Evolutionary conservation across 2,329 filamentous ascomycete genomes (phyloP), one percentile per base, ranked within the genome.

Genomic region (Emergomyces africanus): DNA sequence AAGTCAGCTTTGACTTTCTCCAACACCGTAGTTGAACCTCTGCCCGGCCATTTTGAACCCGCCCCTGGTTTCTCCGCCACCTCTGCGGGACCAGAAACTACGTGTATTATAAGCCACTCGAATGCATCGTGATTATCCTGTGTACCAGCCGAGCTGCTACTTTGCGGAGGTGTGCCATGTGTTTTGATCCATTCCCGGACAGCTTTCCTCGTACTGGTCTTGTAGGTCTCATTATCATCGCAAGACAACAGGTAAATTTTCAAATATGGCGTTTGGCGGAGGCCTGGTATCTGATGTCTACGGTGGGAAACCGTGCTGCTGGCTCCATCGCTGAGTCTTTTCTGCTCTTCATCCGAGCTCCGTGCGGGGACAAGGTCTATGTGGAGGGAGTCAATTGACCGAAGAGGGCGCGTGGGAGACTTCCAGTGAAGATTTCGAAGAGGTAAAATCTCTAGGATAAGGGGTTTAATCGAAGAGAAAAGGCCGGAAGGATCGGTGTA

Each of bases 391-490:
- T 90, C 87, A 71, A 99, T 99, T 15, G 94, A 96, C 64, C 94
- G 87, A 41, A 97, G 77, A 2, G 94, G 94, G 0, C 94, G 87
- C 33, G 87, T 87, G 62, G 95, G 89, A 15, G 94, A 96, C 72
- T 97, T 95, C 94, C 94, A 99, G 70, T 97, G 90, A 51, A 99
- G 83, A 68, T 97, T 95, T 64, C 86, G 87, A 42, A 99, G 80
- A 39, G 94, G 94, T 0, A 97, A 80, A 58, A 89, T 87, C 48
- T 87, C 80, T 46, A 88, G 79, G 60, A 99, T 79, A 60, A 91
- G 85, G 2, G 89, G 84, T 12, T 87, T 86, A 49, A 97, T 78
- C 57, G 92, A 81, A 61, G 89, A 85, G 75, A 92, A 97, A 63
- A 97, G 82, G 68, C 88, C 86, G 70, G 89, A 88, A 57, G 94